A percentile compares a stretch with the other conserved stretches of the same genome.
These are phyloP conservation scores for Globisporangium takayamanum DNA, from an alignment of 352 stramenopile species.

Conservation along the genomic window DNA sequence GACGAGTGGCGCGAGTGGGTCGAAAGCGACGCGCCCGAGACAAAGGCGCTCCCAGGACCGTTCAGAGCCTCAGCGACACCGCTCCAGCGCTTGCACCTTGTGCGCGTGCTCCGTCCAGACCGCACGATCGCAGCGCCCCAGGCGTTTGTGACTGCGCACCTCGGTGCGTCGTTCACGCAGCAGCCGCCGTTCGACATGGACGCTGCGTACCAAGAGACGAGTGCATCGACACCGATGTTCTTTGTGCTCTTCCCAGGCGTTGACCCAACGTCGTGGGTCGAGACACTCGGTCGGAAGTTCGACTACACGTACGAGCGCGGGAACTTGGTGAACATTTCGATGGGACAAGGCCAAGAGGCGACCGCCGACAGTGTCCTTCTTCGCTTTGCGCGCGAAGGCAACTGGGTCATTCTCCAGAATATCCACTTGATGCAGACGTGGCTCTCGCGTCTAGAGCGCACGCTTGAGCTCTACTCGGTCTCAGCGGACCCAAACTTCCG, in stretches of 20 bases:
- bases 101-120: slow-evolving; percentile 81
- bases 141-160: slow-evolving; percentile 48
- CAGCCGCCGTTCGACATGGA: slow-evolving; percentile 88
- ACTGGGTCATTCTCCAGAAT: slow-evolving; percentile 91
- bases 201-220: slow-evolving; percentile 82
- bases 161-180: slow-evolving; percentile 60
- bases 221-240: slow-evolving; percentile 88
- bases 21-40: slow-evolving; percentile 89
- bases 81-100: slow-evolving; percentile 65
- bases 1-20: slow-evolving; percentile 96
- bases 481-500: slow-evolving; percentile 90
- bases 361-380: slow-evolving; percentile 66
- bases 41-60: slow-evolving; percentile 84
- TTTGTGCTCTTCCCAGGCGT: slow-evolving; percentile 92
- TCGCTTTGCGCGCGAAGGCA: slow-evolving; percentile 61
- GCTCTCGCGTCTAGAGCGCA: slow-evolving; percentile 78
- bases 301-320: slow-evolving; percentile 73
- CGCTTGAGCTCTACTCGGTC: slow-evolving; percentile 69
- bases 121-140: slow-evolving; percentile 69
- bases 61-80: slow-evolving; percentile 40
- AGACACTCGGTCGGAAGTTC: slow-evolving; percentile 76
- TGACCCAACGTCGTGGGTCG: slow-evolving; percentile 80
- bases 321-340: slow-evolving; percentile 81
- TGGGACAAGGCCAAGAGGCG: slow-evolving; percentile 87
- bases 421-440: slow-evolving; percentile 90